Evolutionary conservation across 2,329 filamentous ascomycete genomes (phyloP), one percentile per base, ranked within the genome.

Genomic region (Colletotrichum liriopes): DNA sequence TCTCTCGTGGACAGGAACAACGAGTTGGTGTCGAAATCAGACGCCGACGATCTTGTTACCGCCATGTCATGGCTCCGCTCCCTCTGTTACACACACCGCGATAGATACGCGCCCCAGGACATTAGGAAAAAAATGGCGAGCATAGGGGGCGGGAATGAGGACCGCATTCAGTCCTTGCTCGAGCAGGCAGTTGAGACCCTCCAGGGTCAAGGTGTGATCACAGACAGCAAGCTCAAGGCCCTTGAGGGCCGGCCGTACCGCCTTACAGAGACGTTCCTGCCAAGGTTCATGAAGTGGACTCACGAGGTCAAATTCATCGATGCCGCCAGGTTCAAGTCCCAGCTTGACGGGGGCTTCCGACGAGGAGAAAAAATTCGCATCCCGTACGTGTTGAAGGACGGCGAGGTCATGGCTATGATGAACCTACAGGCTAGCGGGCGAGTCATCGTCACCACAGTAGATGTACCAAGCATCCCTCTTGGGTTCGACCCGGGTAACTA

Each of bases 401-500:
- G 92, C 35, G 86, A 89, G 39, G 87, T 93, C 70, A 88, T 94
- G 85, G 92, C 90, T 1, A 82, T 93, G 67, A 86, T 90, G 51
- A 93, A 93, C 75, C 80, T 95, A 66, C 87, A 91, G 72, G 89
- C 90, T 0, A 79, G 87, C 61, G 88, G 89, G 4, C 86, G 88
- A 51, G 83, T 94, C 52, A 83, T 79, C 20, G 77, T 93, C 8
- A 81, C 86, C 4, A 84, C 89, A 0, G 78, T 86, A 1, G 84
- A 91, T 51, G 86, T 93, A 6, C 89, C 90, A 1, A 77, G 87
- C 61, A 90, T 93, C 39, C 90, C 91, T 2, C 92, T 93, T 78
- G 93, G 93, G 1, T 93, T 94, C 77, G 88, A 90, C 65, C 91
- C 92, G 9, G 89, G 89, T 20, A 90, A 93, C 74, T 95, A 95